Conservation (phyloP, 768 basidiomycete species). For the Lanmaoa rubissima region DNA sequence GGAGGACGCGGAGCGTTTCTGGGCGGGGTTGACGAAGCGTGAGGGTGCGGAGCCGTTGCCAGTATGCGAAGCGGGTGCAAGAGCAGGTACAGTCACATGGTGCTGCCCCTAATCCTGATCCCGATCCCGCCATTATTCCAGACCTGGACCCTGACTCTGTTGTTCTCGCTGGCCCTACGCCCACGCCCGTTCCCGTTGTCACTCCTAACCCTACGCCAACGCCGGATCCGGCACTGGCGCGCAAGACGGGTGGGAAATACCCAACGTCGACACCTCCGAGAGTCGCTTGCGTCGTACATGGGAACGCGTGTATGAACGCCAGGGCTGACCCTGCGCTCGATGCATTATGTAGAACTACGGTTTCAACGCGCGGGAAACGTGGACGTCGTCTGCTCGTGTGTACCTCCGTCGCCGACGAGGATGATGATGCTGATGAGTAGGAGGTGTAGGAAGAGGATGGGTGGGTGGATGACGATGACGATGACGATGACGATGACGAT, state of each 20-base stretch:
- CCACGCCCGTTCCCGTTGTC: neutral
- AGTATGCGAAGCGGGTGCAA: slow-evolving; percentile 9
- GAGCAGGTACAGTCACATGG: slow-evolving; percentile 4
- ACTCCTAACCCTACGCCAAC: neutral
- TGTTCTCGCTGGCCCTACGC: neutral
- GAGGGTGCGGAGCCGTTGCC: slow-evolving; percentile 21
- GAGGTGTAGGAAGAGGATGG: neutral
- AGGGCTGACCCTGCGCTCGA: slow-evolving; percentile 24
- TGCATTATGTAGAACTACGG: slow-evolving; percentile 26
- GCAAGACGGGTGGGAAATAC: slow-evolving; percentile 19
- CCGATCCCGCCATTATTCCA: neutral
- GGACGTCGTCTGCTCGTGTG: slow-evolving; percentile 14
- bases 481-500: slow-evolving; percentile 1
- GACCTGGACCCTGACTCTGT: neutral
- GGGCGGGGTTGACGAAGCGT: slow-evolving; percentile 23
- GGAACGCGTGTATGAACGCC: slow-evolving; percentile 30
- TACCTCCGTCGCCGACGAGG: neutral
- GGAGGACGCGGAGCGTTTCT: slow-evolving; percentile 19
- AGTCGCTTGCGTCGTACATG: slow-evolving; percentile 15
- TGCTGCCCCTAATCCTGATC: neutral
- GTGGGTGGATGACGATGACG: slow-evolving; percentile 1
- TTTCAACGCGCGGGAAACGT: slow-evolving; percentile 29
- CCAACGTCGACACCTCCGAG: slow-evolving; percentile 30
- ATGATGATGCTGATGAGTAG: slow-evolving; percentile 2
- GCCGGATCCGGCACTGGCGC: slow-evolving; percentile 1